phyloP scores from a whole-genome alignment of 2,329 filamentous ascomycete species.

The Anisogramma anomala region DNA sequence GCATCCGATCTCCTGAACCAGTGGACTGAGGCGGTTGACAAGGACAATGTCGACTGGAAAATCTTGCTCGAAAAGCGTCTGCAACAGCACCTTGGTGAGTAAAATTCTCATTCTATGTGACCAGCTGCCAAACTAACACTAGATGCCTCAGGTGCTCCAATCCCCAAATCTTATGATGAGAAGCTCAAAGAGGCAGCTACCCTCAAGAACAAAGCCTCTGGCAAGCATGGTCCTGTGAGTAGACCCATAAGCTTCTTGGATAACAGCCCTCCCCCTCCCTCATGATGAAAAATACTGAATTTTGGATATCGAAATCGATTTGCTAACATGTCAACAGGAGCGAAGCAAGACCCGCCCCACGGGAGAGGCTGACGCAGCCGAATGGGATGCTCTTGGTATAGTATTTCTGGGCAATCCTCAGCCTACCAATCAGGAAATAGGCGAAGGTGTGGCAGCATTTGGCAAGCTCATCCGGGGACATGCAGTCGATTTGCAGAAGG shows the following conservation, averaged over 20 bases:
- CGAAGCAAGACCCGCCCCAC: constrained; percentile 33
- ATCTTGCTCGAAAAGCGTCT: constrained; percentile 10
- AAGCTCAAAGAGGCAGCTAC: constrained; percentile 3
- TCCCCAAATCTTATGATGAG: constrained; percentile 8
- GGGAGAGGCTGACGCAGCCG: constrained; percentile 35
- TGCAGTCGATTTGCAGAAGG: constrained; percentile 35
- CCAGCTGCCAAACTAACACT: neutral
- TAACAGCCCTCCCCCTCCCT: neutral
- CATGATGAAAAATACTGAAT: too few relatives aligned
- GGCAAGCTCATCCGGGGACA: constrained; percentile 39
- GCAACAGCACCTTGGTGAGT: constrained; percentile 8
- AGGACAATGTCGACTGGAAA: constrained; percentile 5
- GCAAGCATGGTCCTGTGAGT: constrained; percentile 9
- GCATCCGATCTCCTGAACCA: constrained; percentile 6
- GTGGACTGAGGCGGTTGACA: constrained; percentile 10
- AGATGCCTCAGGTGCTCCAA: neutral
- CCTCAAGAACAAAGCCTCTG: constrained; percentile 11
- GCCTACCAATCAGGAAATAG: constrained; percentile 29
- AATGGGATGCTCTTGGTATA: constrained; percentile 42
- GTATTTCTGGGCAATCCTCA: constrained; percentile 34
- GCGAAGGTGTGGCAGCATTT: constrained; percentile 38
- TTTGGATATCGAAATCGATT: neutral
- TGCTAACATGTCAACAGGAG: constrained; percentile 18
- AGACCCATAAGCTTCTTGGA: neutral
- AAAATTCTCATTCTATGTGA: too few relatives aligned